phyloP scores from a whole-genome alignment of 2,329 filamentous ascomycete species.

The Purpureocillium lavendulum region DNA sequence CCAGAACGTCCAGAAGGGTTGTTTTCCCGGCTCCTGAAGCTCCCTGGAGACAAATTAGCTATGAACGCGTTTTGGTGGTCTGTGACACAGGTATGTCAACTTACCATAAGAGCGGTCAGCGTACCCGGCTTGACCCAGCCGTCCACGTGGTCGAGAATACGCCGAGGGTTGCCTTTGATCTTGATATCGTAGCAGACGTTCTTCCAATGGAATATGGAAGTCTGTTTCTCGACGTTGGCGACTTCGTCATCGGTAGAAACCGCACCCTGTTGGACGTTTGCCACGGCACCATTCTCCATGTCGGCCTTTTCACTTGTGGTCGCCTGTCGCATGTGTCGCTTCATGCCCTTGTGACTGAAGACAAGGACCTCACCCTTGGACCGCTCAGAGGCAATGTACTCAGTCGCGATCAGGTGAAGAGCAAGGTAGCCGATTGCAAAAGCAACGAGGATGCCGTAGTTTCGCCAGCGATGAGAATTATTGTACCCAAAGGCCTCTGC shows the following conservation, averaged over 20 bases:
- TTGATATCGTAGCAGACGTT: conserved; percentile 68
- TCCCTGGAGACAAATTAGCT: conserved; percentile 25
- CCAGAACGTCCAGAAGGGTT: conserved; percentile 56
- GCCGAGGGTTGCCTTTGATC: conserved; percentile 55
- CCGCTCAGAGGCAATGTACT: conserved; percentile 38
- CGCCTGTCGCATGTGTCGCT: neutral
- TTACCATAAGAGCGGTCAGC: conserved; percentile 54
- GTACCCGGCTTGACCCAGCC: conserved; percentile 71
- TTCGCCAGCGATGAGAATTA: conserved; percentile 42
- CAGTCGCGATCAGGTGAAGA: conserved; percentile 42
- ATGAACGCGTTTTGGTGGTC: no score
- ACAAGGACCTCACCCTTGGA: conserved; percentile 54
- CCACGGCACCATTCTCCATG: conserved; percentile 6
- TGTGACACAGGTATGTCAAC: no score
- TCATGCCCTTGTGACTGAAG: conserved; percentile 28
- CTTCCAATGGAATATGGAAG: conserved; percentile 57
- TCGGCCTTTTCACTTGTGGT: neutral
- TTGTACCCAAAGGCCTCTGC: conserved; percentile 32
- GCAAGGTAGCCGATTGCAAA: conserved; percentile 37
- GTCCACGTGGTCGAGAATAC: conserved; percentile 62
- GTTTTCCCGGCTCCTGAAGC: conserved; percentile 47
- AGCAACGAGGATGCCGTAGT: conserved; percentile 46
- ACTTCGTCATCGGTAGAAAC: conserved; percentile 5
- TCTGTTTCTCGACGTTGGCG: conserved; percentile 1
- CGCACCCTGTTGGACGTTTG: no score